Percentiles rank a stretch among this genome's conserved stretches.
Evolutionary conservation across 441 rosid genomes (phyloP).

Genomic region (Theobroma grandiflorum): DNA sequence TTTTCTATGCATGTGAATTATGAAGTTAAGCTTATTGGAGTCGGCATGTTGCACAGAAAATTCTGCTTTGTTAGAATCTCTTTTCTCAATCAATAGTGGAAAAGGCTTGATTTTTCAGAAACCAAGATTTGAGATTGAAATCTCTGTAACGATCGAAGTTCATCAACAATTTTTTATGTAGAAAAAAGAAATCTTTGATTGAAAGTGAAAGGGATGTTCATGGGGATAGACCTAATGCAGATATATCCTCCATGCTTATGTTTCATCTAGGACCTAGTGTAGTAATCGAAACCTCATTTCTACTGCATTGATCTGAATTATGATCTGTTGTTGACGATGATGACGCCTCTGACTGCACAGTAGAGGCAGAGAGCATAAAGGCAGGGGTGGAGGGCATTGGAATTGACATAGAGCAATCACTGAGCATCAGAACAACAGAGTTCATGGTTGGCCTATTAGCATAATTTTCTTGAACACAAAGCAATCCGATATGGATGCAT

Average conservation of each 20-base stretch:
- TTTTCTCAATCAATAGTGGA: too few species aligned
- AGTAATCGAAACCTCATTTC: background rate
- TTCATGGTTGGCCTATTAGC: constrained; percentile 24
- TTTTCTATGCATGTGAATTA: background rate
- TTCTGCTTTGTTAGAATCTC: too few species aligned
- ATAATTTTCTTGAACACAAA: constrained; percentile 20
- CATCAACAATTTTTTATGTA: too few species aligned
- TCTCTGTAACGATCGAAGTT: too few species aligned
- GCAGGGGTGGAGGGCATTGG: constrained; percentile 4
- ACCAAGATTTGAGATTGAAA: too few species aligned
- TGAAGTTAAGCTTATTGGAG: too few species aligned
- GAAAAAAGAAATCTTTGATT: too few species aligned
- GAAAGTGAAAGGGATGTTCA: too few species aligned
- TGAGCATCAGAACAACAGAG: constrained; percentile 17
- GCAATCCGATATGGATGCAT: constrained; percentile 22
- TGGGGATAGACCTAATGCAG: too few species aligned
- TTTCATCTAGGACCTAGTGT: constrained; percentile 16
- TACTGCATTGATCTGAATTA: constrained; percentile 7
- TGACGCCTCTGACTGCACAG: background rate
- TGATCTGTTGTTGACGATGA: background rate
- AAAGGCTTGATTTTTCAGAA: too few species aligned
- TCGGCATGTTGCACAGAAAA: background rate
- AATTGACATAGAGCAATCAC: background rate
- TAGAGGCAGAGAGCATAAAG: background rate
- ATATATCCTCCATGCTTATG: background rate